Conservation (phyloP, 164 flowering plant species). For the Malania oleifera region DNA sequence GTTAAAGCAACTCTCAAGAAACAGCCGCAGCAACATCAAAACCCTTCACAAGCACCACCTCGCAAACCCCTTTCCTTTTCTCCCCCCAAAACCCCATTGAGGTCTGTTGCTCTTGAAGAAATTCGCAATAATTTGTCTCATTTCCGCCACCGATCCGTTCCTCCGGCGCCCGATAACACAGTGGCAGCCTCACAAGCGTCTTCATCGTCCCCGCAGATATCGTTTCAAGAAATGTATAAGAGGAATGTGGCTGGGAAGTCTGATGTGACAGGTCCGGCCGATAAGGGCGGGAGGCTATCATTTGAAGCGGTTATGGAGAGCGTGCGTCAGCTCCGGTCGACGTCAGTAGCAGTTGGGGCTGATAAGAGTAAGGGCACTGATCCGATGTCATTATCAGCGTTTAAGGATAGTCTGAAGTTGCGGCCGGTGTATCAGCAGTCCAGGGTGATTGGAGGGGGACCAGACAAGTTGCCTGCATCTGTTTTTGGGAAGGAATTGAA, state of each 20-base stretch:
- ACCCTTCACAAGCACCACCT: conserved; percentile 8
- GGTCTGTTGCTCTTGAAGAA: conserved; percentile 31
- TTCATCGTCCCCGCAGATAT: conserved; percentile 18
- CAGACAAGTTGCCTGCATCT: conserved; percentile 20
- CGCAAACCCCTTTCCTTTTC: conserved; percentile 3
- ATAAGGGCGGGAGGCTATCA: background rate
- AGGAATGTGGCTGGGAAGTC: conserved; percentile 20
- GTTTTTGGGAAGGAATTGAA: conserved; percentile 31
- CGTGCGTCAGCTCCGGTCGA: conserved; percentile 20
- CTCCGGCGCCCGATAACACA: conserved; percentile 19
- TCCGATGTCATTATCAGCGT: conserved; percentile 17
- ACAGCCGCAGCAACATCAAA: conserved; percentile 6
- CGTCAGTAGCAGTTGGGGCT: background rate
- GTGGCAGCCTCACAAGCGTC: background rate
- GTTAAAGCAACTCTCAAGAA: conserved; percentile 44
- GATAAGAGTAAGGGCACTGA: conserved; percentile 1
- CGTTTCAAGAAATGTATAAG: conserved; percentile 47
- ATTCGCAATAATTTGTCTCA: conserved; percentile 49
- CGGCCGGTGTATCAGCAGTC: conserved; percentile 14
- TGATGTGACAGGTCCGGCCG: background rate
- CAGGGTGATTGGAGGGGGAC: conserved; percentile 22
- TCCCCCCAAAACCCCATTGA: conserved; percentile 9
- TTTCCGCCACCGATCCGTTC: conserved; percentile 39
- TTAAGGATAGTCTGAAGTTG: conserved; percentile 27
- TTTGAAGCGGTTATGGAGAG: conserved; percentile 37